Conservation (phyloP, 1,139 yeast genomes). For the Lodderomyces jiufengensis region DNA sequence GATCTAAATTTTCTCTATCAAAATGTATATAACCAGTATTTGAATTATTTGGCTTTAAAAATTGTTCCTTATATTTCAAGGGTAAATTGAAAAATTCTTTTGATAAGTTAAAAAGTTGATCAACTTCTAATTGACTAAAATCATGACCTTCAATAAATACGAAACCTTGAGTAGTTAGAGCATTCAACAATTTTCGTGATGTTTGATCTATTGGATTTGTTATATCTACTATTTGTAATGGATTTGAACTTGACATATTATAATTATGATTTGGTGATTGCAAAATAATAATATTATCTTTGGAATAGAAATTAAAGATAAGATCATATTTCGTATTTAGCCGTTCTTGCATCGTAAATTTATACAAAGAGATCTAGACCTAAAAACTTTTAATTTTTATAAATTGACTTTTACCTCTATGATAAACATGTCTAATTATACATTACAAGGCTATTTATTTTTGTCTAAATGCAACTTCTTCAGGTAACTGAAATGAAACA, state of each 20-base stretch:
- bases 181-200: constrained; percentile 48
- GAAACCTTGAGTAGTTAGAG: constrained; percentile 70
- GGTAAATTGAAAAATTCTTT: constrained; percentile 54
- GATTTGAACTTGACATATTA: too few species aligned
- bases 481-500: constrained; percentile 74
- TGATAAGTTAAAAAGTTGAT: constrained; percentile 51
- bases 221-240: constrained; percentile 49
- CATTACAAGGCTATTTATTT: too few species aligned
- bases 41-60: not conserved
- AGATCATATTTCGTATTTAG: too few species aligned
- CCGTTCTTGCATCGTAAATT: too few species aligned
- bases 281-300: too few species aligned
- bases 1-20: constrained; percentile 50
- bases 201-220: constrained; percentile 40
- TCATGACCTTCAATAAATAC: constrained; percentile 71
- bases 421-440: too few species aligned
- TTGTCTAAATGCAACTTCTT: constrained; percentile 61
- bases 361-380: too few species aligned
- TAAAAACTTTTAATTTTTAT: too few species aligned
- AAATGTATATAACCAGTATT: constrained; percentile 23
- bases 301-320: too few species aligned
- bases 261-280: not conserved
- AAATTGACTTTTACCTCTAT: too few species aligned
- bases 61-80: constrained; percentile 40
- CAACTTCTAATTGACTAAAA: constrained; percentile 56